Evolutionary conservation across 805 yeast genomes (phyloP), one percentile per base, ranked within the genome.

Genomic region (Zygoascus ofunaensis): DNA sequence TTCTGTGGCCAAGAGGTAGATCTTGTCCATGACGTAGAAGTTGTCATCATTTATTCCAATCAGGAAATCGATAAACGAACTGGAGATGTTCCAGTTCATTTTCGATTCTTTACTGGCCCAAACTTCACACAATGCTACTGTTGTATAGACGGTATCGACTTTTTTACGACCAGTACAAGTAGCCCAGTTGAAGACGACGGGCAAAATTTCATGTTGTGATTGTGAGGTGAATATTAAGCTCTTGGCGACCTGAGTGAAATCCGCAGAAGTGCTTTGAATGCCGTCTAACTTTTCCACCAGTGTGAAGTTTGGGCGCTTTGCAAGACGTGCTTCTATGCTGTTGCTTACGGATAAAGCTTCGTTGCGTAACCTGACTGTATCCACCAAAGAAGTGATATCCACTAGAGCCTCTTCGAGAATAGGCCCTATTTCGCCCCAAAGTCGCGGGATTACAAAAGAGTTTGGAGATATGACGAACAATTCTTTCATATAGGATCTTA

Each of bases 1-100:
- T 57, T 76, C 80, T 43, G 71, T 68, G 15, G 81, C 66, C 26
- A 79, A 60, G n/a, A 71, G 66, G 49, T 70, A 50, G 12, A 55
- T 36, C 15, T 28, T 34, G 15, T 40, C 40, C 54, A 52, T 46
- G 28, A 34, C 42, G 44, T 32, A 56, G 7, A 28, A 32, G 32
- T 14, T 41, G 28, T 38, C 26, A 21, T 39, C 35, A 22, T 33
- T 33, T 12, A 52, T 44, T 19, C 39, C 22, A 22, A 55, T 56
- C 37, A 57, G 47, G 36, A 55, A 59, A 14, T 47, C 43, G 30
- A 55, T 49, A n/a, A 61, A 44, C 8, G 54, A 42, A 7, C 48
- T 48, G 10, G 58, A 47, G 5, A 57, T 46, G n/a, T 53, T 52
- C 50, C 57, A 52, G 12, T 54, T 49, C n/a, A 41, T 28, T 12